Conservation (phyloP, 2,329 filamentous ascomycete genomes). For the Pseudogymnoascus sp. region DNA sequence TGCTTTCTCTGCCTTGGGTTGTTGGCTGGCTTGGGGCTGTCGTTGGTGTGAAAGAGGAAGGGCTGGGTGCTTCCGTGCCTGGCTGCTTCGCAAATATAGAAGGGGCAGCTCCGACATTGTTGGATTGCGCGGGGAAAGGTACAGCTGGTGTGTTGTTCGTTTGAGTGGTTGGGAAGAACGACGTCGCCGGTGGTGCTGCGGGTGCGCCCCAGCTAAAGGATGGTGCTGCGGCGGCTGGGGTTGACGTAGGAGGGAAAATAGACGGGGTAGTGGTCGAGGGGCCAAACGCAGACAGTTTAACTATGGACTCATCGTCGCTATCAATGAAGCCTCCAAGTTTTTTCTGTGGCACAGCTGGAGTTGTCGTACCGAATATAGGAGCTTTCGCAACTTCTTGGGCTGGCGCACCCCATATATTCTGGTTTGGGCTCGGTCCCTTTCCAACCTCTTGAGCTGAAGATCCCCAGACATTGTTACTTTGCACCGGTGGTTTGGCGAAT, state of each 20-base stretch:
- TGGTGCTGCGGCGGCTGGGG: background rate
- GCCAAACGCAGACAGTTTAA: background rate
- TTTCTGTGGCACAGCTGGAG: background rate
- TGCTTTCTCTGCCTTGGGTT: background rate
- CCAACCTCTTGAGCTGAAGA: background rate
- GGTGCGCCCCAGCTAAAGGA: background rate
- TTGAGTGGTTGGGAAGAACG: background rate
- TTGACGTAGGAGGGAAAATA: background rate
- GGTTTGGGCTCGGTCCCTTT: background rate
- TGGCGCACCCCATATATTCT: slow-evolving; percentile 4
- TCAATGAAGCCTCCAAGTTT: slow-evolving; percentile 8
- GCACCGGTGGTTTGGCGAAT: background rate
- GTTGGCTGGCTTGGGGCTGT: background rate
- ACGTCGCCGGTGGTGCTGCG: background rate
- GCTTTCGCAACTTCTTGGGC: background rate
- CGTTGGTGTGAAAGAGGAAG: background rate
- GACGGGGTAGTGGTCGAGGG: background rate
- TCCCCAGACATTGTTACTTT: background rate
- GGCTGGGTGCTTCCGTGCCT: background rate
- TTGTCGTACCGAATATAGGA: background rate
- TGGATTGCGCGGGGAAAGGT: background rate
- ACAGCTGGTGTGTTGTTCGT: background rate
- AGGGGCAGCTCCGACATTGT: background rate
- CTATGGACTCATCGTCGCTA: background rate
- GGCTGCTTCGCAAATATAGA: background rate